Evolutionary conservation across 1,139 yeast species (phyloP), one percentile per base, ranked within the genome.

Genomic region (Suhomyces ambrosiae): DNA sequence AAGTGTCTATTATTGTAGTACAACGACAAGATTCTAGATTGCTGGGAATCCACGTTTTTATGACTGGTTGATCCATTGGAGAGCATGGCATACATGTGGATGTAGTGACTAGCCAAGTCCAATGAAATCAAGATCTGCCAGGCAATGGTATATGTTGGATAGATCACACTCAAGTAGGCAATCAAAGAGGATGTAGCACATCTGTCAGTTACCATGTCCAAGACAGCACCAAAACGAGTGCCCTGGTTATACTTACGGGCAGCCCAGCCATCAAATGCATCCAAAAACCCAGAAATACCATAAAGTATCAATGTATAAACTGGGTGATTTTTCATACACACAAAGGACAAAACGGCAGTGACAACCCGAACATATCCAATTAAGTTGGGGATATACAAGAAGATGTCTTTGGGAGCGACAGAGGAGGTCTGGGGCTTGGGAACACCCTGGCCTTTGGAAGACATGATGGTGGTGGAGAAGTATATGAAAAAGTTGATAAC

Each of bases 171-270:
- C 44, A 94, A 72, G 61, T 79, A 92, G 59, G 95, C 89, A 50
- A 89, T 82, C 54, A 94, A 74, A 15, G 96, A 86, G 10, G 95
- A 80, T 0, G 99, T 94, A 17, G 98, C 92, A 60, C 97, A 92
- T 58, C 99, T 76, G 59, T 94, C 99, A 19, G 98, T 92, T 24
- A 94, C 97, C 99, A 94, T 94, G 64, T 94, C 99, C 53, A 94
- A 74, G 15, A 94, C 96, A 10, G 98, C 97, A 23, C 98, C 99
- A 53, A 89, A 88, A 49, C 80, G 77, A 24, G 97, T 87, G 11
- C 96, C 86, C 62, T 94, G 99, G 58, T 86, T 80, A 61, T 72
- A 88, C 54, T 77, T 78, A 45, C 99, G 77, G 7, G 99, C 99
- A 37, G 96, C 96, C 42, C 85, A 83, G 4, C 99, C 99, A 60